These are phyloP conservation scores for Plasmodium ovale DNA, from an alignment of 169 alveolate species.

Conservation along the genomic window DNA sequence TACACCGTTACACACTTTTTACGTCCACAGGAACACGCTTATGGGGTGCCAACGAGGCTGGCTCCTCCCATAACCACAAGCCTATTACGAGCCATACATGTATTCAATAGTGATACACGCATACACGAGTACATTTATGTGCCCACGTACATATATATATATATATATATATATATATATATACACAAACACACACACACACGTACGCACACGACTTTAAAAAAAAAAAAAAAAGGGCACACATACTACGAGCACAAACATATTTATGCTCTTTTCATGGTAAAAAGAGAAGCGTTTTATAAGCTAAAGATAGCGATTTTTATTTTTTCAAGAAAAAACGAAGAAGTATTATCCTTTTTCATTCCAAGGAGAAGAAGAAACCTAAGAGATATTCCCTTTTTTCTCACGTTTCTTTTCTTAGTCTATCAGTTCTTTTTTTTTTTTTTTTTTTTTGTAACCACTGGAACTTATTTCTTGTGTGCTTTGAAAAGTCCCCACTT, in stretches of 20 bases:
- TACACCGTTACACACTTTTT: not conserved
- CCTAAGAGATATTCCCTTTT: too few relatives aligned
- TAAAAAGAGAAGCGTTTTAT: too few relatives aligned
- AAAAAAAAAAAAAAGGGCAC: too few relatives aligned
- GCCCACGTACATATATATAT: not conserved
- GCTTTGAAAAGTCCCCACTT: constrained; percentile 58
- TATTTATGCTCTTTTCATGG: too few relatives aligned
- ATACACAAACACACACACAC: not conserved
- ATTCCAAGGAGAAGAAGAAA: too few relatives aligned
- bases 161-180: not conserved
- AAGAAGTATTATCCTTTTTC: too few relatives aligned
- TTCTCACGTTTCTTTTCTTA: too few relatives aligned
- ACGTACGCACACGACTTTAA: not conserved
- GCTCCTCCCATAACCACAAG: not conserved
- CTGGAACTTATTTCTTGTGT: constrained; percentile 8
- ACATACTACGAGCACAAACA: too few relatives aligned
- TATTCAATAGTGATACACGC: not conserved
- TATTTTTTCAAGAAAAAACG: too few relatives aligned
- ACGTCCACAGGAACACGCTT: not conserved
- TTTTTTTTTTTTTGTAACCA: not conserved
- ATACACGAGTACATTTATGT: too few relatives aligned
- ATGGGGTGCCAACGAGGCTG: not conserved
- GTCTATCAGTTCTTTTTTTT: too few relatives aligned
- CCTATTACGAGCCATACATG: not conserved
- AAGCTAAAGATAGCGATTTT: too few relatives aligned